A percentile compares a stretch with the other conserved stretches of the same genome.
Conservation (phyloP, 345 rosid species). For the Arabidopsis arenosa region DNA sequence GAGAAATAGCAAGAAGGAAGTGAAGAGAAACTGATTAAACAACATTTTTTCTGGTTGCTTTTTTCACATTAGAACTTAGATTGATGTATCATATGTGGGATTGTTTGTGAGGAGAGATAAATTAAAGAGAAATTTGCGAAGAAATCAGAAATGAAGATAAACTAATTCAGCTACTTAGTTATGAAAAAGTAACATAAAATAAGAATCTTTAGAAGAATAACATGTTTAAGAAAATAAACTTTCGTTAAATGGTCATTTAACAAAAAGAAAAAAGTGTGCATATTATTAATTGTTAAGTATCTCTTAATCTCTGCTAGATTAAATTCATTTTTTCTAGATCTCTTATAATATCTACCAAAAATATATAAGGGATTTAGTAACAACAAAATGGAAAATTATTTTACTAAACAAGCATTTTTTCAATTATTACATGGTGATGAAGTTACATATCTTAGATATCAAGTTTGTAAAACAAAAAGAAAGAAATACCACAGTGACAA, state of each 20-base stretch:
- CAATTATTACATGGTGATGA: not conserved
- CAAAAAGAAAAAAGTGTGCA: no score
- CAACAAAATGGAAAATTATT: not conserved
- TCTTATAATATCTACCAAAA: not conserved
- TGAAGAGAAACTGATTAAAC: conserved; percentile 1
- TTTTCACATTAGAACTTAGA: conserved; percentile 3
- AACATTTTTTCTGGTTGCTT: not conserved
- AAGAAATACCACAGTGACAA: not conserved
- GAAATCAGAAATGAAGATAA: conserved; percentile 3
- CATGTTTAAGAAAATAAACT: not conserved
- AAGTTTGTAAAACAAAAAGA: not conserved
- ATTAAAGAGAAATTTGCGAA: not conserved
- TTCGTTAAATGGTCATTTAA: not conserved
- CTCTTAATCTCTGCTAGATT: not conserved
- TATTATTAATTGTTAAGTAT: conserved; percentile 10
- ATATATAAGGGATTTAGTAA: not conserved
- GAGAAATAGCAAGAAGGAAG: conserved; percentile 2
- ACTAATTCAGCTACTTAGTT: not conserved
- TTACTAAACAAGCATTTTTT: not conserved
- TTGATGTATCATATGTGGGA: not conserved
- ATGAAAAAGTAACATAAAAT: not conserved
- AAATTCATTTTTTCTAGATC: conserved; percentile 1
- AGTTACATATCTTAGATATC: not conserved
- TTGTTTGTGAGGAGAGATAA: not conserved
- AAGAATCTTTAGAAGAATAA: not conserved